phyloP scores from a whole-genome alignment of 805 yeast species.

The Ogataea pignaliae region DNA sequence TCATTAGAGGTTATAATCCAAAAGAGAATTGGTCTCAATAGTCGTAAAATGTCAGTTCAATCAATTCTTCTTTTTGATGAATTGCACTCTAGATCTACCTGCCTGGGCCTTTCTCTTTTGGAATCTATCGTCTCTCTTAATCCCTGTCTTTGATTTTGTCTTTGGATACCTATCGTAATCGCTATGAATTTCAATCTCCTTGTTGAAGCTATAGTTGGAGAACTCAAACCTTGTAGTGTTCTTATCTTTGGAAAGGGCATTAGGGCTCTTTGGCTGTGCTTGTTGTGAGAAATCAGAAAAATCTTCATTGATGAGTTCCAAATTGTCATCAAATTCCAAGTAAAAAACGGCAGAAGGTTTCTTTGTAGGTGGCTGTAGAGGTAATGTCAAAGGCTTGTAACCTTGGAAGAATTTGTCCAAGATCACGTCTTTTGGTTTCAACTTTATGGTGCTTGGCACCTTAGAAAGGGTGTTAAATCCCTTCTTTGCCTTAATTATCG shows the following conservation, averaged over 20 bases:
- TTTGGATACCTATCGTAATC: conserved; percentile 8
- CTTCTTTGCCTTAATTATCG: conserved; percentile 14
- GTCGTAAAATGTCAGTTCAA: neutral
- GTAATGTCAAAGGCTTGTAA: conserved; percentile 32
- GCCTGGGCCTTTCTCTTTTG: conserved; percentile 11
- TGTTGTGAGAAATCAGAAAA: conserved; percentile 7
- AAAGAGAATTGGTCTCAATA: neutral
- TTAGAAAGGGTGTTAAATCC: conserved; percentile 33
- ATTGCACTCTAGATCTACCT: conserved; percentile 18
- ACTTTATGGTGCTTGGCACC: conserved; percentile 30
- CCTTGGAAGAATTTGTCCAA: conserved; percentile 33
- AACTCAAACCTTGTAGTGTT: conserved; percentile 18
- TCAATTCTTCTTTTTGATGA: conserved; percentile 6
- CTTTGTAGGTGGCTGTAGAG: conserved; percentile 26
- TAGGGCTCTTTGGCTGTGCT: neutral
- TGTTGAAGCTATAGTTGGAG: conserved; percentile 23
- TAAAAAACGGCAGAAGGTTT: conserved; percentile 26
- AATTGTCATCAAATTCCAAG: conserved; percentile 30
- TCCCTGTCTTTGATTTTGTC: conserved; percentile 2
- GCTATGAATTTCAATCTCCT: conserved; percentile 15
- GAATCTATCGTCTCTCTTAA: conserved; percentile 7
- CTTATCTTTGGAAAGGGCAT: conserved; percentile 10
- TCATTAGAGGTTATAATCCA: too few relatives aligned
- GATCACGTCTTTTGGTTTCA: conserved; percentile 31
- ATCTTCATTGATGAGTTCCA: conserved; percentile 22